Evolutionary conservation across 2,329 filamentous ascomycete species (phyloP).

Genomic region (Diaporthe aspalathi): DNA sequence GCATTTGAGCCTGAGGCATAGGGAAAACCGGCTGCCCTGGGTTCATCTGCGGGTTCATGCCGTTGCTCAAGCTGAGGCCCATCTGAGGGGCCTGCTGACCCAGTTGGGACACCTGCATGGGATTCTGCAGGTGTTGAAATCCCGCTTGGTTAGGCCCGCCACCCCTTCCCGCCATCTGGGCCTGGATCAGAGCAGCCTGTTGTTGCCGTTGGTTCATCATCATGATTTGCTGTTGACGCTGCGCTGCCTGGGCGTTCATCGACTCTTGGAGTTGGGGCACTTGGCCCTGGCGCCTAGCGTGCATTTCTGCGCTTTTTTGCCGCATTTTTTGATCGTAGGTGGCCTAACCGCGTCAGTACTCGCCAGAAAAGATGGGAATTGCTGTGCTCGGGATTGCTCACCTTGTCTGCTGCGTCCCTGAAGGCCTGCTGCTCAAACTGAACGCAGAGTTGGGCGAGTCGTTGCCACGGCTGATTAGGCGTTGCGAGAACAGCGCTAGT

Average conservation of each 20-base stretch:
- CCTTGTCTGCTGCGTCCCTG: slow-evolving; percentile 59
- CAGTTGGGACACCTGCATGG: slow-evolving; percentile 66
- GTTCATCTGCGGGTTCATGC: slow-evolving; percentile 55
- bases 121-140: slow-evolving; percentile 69
- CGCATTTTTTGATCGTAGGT: slow-evolving; percentile 62
- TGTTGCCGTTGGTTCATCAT: slow-evolving; percentile 46
- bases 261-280: slow-evolving; percentile 61
- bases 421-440: slow-evolving; percentile 62
- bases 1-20: slow-evolving; percentile 52
- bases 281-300: slow-evolving; percentile 62
- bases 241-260: slow-evolving; percentile 51
- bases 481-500: slow-evolving; percentile 62
- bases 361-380: background rate
- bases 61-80: slow-evolving; percentile 56
- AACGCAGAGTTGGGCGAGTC: slow-evolving; percentile 56
- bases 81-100: slow-evolving; percentile 57
- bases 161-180: slow-evolving; percentile 60
- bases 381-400: slow-evolving; percentile 46
- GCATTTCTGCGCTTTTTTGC: slow-evolving; percentile 60
- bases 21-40: slow-evolving; percentile 53
- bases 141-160: slow-evolving; percentile 62
- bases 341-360: slow-evolving; percentile 52
- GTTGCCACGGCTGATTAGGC: slow-evolving; percentile 52
- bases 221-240: slow-evolving; percentile 39
- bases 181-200: slow-evolving; percentile 57